Evolutionary conservation across 2,329 filamentous ascomycete species (phyloP).

Genomic region (Nannizziopsis barbatae): DNA sequence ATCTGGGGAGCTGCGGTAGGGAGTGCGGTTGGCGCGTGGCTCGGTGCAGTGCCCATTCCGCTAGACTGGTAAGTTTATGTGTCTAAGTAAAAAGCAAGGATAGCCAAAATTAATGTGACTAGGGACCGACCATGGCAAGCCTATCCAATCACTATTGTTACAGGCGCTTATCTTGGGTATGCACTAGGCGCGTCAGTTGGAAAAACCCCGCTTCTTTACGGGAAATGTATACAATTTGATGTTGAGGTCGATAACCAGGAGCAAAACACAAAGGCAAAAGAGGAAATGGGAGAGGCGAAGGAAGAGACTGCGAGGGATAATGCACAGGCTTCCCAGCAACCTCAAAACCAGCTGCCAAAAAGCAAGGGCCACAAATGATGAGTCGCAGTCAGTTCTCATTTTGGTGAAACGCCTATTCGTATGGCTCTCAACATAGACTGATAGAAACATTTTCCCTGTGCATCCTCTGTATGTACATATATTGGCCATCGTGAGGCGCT

Average conservation of each 20-base stretch:
- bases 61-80: conserved; percentile 60
- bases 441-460: too few species aligned
- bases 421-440: too few species aligned
- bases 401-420: too few species aligned
- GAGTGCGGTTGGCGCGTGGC: conserved; percentile 69
- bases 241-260: conserved; percentile 15
- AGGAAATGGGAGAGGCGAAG: not conserved
- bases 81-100: not conserved
- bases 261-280: not conserved
- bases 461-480: too few species aligned
- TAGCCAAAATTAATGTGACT: conserved; percentile 4
- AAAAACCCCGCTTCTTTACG: conserved; percentile 25
- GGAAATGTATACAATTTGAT: conserved; percentile 27
- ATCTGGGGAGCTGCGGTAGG: conserved; percentile 75
- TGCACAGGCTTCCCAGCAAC: not conserved
- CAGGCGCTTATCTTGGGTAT: conserved; percentile 71
- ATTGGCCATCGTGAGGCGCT: too few species aligned
- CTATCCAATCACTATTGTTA: conserved; percentile 87
- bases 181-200: conserved; percentile 44
- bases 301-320: not conserved
- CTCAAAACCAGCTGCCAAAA: too few species aligned
- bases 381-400: too few species aligned
- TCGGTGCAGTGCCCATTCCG: conserved; percentile 88
- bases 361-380: too few species aligned
- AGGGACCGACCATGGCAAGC: conserved; percentile 96